Evolutionary conservation across 257 asterid species (phyloP), one percentile per base, ranked within the genome.

Genomic region (Pogostemon cablin): DNA sequence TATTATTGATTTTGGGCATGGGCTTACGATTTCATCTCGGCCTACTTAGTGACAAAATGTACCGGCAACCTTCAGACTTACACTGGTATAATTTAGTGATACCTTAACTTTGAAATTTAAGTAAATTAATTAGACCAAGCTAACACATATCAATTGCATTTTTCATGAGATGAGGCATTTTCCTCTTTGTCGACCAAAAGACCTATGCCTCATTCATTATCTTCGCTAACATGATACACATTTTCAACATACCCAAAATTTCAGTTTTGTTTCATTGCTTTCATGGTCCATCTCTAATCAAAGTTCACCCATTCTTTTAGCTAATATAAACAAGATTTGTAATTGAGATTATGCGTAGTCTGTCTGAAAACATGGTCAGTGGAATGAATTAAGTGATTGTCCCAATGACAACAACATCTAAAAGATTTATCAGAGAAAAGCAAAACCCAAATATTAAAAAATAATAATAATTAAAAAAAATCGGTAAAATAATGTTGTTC

Each of bases 71-170:
- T 52, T 32, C 55, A 32, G 43, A 54, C 15, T 56, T 39, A 8
- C 9, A 11, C 9, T 58, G 32, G 38, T 7, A 20, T 12, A 42
- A 25, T 43, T 20, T 53, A 62, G 1, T n/a, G 35, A 5, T 35
- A 69, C 17, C 56, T 40, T 41, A 25, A 69, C 39, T 57, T 43
- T 39, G 17, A 65, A 69, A n/a, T 44, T 60, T 35, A 69, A 69
- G 10, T 3, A 10, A 69, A 2, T 34, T 3, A 44, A 53, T 67
- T 50, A 35, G 20, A 70, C 35, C 39, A 70, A 58, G 11, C 67
- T 58, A 44, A 39, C 4, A 42, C 43, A 56, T 11, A 55, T 6
- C 56, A 41, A 43, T 34, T 17, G 37, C 17, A 7, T 12, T 46
- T 42, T 20, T 69, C 59, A 25, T 8, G 39, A 57, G 44, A 34